These are phyloP conservation scores for Saccharum spontaneum DNA, from an alignment of 176 grass and related monocot species.

Conservation along the genomic window DNA sequence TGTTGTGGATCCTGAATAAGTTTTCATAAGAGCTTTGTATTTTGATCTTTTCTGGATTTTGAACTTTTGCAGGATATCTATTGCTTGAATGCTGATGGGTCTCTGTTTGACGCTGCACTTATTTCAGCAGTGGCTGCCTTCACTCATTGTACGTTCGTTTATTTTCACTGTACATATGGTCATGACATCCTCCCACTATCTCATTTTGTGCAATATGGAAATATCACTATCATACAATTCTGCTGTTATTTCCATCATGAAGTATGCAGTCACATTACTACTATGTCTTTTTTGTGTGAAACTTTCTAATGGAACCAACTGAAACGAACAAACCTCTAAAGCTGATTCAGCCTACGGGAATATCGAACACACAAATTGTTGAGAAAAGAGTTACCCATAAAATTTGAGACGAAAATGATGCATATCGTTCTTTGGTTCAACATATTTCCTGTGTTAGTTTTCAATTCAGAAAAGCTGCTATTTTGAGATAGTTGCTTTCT, in stretches of 20 bases:
- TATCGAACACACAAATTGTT: neutral
- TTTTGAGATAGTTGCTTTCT: neutral
- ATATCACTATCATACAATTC: neutral
- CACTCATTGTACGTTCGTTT: constrained; percentile 57
- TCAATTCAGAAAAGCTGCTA: neutral
- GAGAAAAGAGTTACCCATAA: neutral
- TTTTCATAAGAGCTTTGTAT: constrained; percentile 2
- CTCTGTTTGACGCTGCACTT: constrained; percentile 82
- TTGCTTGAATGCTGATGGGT: constrained; percentile 91
- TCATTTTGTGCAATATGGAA: constrained; percentile 10
- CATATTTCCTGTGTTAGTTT: constrained; percentile 3
- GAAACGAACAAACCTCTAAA: neutral
- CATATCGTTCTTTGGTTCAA: neutral
- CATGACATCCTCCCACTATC: constrained; percentile 1
- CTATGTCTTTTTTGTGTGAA: neutral
- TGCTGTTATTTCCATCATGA: neutral
- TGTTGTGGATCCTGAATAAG: constrained; percentile 14
- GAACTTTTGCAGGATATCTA: constrained; percentile 77
- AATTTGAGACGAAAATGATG: neutral
- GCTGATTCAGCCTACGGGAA: neutral
- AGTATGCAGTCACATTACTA: neutral
- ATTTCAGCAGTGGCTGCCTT: constrained; percentile 86
- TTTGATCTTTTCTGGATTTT: constrained; percentile 27
- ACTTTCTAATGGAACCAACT: neutral
- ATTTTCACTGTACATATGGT: neutral